A percentile compares a stretch with the other conserved stretches of the same genome.
These are phyloP conservation scores for Rhexocercosporidium sp. DNA, from an alignment of 2,329 filamentous ascomycete genomes.

Conservation along the genomic window DNA sequence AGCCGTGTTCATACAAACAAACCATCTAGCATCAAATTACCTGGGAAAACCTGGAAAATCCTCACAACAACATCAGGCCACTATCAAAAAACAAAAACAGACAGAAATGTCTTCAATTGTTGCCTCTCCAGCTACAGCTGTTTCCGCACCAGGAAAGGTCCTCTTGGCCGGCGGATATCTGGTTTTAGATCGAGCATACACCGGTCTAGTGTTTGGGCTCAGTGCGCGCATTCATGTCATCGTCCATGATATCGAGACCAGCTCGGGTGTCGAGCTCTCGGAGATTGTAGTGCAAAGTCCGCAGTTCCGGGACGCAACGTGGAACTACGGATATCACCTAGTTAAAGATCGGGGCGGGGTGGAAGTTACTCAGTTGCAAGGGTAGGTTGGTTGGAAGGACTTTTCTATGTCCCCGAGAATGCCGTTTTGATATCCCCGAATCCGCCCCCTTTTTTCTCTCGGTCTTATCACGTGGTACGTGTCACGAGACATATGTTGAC, in stretches of 20 bases:
- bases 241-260: slow-evolving; percentile 61
- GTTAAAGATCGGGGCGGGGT: slow-evolving; percentile 78
- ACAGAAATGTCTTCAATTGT: slow-evolving; percentile 4
- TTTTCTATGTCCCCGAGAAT: slow-evolving; percentile 17
- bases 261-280: slow-evolving; percentile 65
- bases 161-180: slow-evolving; percentile 94
- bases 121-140: slow-evolving; percentile 42
- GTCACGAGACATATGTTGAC: background rate
- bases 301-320: slow-evolving; percentile 85
- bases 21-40: background rate
- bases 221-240: slow-evolving; percentile 71
- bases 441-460: slow-evolving; percentile 11
- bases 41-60: background rate
- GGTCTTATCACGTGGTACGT: slow-evolving; percentile 24
- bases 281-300: slow-evolving; percentile 89
- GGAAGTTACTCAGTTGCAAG: slow-evolving; percentile 76
- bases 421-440: slow-evolving; percentile 5
- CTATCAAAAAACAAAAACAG: background rate
- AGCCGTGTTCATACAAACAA: background rate
- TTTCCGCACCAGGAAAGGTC: slow-evolving; percentile 96
- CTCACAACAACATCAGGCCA: slow-evolving; percentile 11
- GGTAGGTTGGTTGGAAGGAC: slow-evolving; percentile 60
- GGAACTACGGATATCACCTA: slow-evolving; percentile 83
- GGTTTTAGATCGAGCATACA: slow-evolving; percentile 87
- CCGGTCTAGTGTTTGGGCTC: slow-evolving; percentile 73